These are phyloP conservation scores for Globisporangium solare DNA, from an alignment of 352 stramenopile genomes.

Conservation along the genomic window DNA sequence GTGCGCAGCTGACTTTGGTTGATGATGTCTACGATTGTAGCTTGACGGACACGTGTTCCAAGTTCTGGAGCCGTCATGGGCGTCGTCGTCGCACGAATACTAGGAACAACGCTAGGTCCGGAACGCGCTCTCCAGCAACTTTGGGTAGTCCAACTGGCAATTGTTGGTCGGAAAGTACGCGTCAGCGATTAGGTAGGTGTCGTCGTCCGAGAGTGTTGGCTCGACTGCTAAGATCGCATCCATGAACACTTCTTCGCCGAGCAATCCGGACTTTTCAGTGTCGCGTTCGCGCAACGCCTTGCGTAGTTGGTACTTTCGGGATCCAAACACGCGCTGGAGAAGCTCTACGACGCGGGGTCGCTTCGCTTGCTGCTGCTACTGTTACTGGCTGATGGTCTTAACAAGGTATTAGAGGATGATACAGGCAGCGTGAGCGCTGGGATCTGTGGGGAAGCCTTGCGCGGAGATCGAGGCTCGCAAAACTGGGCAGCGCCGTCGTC, in stretches of 20 bases:
- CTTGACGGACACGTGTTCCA: constrained; percentile 64
- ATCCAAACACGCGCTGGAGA: constrained; percentile 49
- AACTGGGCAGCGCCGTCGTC: constrained; percentile 9
- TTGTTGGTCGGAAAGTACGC: constrained; percentile 77
- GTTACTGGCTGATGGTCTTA: neutral
- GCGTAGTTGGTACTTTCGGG: constrained; percentile 65
- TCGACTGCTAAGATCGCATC: constrained; percentile 54
- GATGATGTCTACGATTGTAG: constrained; percentile 20
- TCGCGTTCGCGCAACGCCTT: constrained; percentile 62
- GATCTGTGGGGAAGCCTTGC: neutral
- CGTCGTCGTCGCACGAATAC: constrained; percentile 34
- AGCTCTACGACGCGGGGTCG: constrained; percentile 35
- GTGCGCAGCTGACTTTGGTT: constrained; percentile 11
- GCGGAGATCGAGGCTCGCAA: constrained; percentile 10
- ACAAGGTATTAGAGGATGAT: neutral
- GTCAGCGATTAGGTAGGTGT: constrained; percentile 69
- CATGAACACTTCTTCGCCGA: constrained; percentile 79
- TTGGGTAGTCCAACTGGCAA: constrained; percentile 54
- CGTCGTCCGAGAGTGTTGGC: constrained; percentile 57
- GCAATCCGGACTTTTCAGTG: constrained; percentile 39
- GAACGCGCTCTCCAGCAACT: constrained; percentile 68
- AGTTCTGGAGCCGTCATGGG: constrained; percentile 60
- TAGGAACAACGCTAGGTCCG: constrained; percentile 22
- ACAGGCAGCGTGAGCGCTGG: constrained; percentile 1
- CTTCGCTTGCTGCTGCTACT: neutral